Evolutionary conservation across 1,284 basidiomycete genomes (phyloP).

Genomic region (Papiliotrema fonsecae): DNA sequence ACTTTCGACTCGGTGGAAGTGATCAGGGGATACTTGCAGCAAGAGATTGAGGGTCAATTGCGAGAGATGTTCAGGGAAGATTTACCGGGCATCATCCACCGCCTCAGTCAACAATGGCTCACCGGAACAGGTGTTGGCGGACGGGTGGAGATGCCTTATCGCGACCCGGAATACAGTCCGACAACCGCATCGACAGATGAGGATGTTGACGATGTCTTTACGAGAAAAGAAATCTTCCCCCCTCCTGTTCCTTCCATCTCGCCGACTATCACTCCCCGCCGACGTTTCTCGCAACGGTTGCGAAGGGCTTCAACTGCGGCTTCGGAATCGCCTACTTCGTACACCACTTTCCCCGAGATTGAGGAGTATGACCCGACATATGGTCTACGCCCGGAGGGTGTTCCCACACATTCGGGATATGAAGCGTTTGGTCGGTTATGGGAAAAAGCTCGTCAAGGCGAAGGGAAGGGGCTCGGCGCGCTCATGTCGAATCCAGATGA

Average conservation of each 20-base stretch:
- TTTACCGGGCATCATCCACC: conserved; percentile 92
- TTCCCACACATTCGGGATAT: conserved; percentile 56
- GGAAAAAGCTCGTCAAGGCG: conserved; percentile 60
- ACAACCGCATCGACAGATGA: conserved; percentile 41
- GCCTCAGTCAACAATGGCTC: conserved; percentile 88
- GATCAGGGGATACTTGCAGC: conserved; percentile 93
- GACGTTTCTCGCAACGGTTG: conserved; percentile 10
- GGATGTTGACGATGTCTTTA: conserved; percentile 47
- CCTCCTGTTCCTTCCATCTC: conserved; percentile 33
- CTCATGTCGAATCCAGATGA: conserved; percentile 51
- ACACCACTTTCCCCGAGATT: conserved; percentile 67
- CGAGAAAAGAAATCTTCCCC: conserved; percentile 38
- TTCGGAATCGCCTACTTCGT: conserved; percentile 44
- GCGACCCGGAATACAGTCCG: conserved; percentile 11
- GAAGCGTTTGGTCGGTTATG: conserved; percentile 49
- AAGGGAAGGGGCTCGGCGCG: conserved; percentile 51
- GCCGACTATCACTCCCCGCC: conserved; percentile 19
- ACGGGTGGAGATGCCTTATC: conserved; percentile 46
- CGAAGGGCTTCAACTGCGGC: conserved; percentile 21
- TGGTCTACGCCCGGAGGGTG: conserved; percentile 85
- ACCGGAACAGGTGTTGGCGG: conserved; percentile 39
- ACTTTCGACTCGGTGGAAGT: conserved; percentile 98
- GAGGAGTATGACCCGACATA: conserved; percentile 95
- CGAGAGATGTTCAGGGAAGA: conserved; percentile 98
- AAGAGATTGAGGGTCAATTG: conserved; percentile 94